Percentiles rank a stretch among this genome's conserved stretches.
Evolutionary conservation across 768 basidiomycete genomes (phyloP).

Genomic region (Macrocybe gigantea): DNA sequence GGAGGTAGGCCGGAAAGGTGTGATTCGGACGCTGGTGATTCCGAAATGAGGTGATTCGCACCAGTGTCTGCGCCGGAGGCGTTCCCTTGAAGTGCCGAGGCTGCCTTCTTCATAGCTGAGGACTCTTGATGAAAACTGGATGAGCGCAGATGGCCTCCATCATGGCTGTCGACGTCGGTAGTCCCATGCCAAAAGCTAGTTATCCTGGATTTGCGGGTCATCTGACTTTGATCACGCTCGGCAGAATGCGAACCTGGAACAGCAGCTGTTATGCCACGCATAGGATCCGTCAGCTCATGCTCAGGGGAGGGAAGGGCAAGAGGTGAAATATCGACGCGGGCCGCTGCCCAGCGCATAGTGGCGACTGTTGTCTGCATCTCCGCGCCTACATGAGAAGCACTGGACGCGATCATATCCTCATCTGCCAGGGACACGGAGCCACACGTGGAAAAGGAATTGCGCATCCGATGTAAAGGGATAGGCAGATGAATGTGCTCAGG

Average conservation of each 20-base stretch:
- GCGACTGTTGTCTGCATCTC: constrained; percentile 69
- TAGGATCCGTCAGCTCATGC: constrained; percentile 86
- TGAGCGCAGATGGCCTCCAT: too few species aligned
- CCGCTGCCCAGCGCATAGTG: constrained; percentile 81
- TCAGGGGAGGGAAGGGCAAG: constrained; percentile 87
- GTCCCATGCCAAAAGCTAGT: constrained; percentile 78
- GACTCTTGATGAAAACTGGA: too few species aligned
- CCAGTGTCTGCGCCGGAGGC: too few species aligned
- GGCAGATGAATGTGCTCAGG: too few species aligned
- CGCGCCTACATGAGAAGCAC: constrained; percentile 24
- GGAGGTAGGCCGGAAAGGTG: too few species aligned
- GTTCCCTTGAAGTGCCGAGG: too few species aligned
- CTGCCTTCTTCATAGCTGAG: too few species aligned
- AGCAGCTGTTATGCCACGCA: constrained; percentile 66
- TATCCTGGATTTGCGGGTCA: constrained; percentile 47
- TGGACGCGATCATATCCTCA: constrained; percentile 12
- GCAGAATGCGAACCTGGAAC: constrained; percentile 56
- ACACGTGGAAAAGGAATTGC: constrained; percentile 16
- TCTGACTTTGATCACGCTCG: constrained; percentile 3
- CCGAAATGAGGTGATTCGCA: too few species aligned
- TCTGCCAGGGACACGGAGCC: constrained; percentile 1
- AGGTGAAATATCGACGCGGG: constrained; percentile 78
- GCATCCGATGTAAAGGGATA: constrained; percentile 15
- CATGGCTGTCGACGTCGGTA: constrained; percentile 42
- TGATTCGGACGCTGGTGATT: too few species aligned